A percentile compares a stretch with the other conserved stretches of the same genome.
Conservation (phyloP, 495 filamentous ascomycete genomes). For the Halenospora varia region DNA sequence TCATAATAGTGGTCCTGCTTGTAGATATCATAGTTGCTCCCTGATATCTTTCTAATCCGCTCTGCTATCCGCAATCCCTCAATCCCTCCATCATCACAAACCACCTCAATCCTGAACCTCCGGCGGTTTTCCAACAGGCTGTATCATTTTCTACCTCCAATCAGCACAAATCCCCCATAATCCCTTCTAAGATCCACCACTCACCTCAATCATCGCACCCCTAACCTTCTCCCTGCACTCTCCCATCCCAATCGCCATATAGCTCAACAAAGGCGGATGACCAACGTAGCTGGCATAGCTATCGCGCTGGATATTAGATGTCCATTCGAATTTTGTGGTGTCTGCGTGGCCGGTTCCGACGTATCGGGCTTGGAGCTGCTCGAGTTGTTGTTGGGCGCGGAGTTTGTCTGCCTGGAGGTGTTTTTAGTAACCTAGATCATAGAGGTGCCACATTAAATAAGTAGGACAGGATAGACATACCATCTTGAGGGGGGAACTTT, state of each 20-base stretch:
- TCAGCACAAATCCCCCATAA: constrained; percentile 10
- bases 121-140: constrained; percentile 82
- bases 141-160: constrained; percentile 70
- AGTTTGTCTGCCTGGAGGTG: constrained; percentile 82
- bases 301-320: constrained; percentile 84
- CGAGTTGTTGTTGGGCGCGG: constrained; percentile 93
- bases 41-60: background rate
- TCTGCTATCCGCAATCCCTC: background rate
- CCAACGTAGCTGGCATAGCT: constrained; percentile 80
- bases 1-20: no score
- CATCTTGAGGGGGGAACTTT: constrained; percentile 4
- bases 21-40: no score
- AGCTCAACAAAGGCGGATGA: constrained; percentile 83
- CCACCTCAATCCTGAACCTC: constrained; percentile 28
- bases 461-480: background rate
- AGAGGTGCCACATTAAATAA: no score
- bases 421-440: background rate
- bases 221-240: constrained; percentile 77
- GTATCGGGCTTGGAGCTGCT: constrained; percentile 89
- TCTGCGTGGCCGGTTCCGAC: constrained; percentile 97
- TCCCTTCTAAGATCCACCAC: constrained; percentile 7
- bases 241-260: constrained; percentile 85
- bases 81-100: background rate
- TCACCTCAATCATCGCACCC: constrained; percentile 69
- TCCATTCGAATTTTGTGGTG: constrained; percentile 95